Percentiles rank a stretch among this genome's conserved stretches.
These are phyloP conservation scores for Calocera viscosa DNA, from an alignment of 768 basidiomycete species.

Conservation along the genomic window DNA sequence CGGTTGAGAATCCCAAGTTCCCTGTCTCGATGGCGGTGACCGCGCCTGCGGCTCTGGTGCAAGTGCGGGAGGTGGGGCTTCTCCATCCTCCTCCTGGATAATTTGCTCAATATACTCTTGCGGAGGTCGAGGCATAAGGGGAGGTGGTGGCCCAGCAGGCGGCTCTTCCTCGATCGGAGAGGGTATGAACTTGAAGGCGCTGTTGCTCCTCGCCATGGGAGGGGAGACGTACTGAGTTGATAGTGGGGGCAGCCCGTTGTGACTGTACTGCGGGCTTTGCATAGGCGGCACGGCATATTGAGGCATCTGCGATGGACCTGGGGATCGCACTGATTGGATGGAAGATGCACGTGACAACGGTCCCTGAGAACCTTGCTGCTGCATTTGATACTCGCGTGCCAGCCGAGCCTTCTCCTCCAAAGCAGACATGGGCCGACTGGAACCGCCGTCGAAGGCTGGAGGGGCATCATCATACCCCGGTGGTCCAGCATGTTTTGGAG, in stretches of 20 bases:
- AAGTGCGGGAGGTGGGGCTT: background rate
- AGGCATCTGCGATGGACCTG: background rate
- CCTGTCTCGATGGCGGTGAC: background rate
- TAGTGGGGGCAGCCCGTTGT: background rate
- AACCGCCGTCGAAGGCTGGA: background rate
- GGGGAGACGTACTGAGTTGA: background rate
- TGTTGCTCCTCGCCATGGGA: background rate
- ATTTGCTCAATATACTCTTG: background rate
- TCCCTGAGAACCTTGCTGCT: background rate
- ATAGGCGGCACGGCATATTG: background rate
- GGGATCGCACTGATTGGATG: background rate
- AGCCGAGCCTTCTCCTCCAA: slow-evolving; percentile 3
- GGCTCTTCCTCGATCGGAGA: slow-evolving; percentile 6
- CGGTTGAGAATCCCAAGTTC: background rate
- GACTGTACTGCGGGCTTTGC: background rate
- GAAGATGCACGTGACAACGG: background rate
- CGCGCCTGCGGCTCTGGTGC: background rate
- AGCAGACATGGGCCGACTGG: background rate
- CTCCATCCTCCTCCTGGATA: background rate
- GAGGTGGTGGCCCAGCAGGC: background rate
- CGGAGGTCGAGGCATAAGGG: background rate
- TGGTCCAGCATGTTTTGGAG: background rate
- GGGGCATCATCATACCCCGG: background rate
- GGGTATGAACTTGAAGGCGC: background rate
- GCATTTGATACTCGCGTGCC: background rate